Base-by-base conservation (phyloP, 768 basidiomycete species). In the Termitomyces titanicus region DNA sequence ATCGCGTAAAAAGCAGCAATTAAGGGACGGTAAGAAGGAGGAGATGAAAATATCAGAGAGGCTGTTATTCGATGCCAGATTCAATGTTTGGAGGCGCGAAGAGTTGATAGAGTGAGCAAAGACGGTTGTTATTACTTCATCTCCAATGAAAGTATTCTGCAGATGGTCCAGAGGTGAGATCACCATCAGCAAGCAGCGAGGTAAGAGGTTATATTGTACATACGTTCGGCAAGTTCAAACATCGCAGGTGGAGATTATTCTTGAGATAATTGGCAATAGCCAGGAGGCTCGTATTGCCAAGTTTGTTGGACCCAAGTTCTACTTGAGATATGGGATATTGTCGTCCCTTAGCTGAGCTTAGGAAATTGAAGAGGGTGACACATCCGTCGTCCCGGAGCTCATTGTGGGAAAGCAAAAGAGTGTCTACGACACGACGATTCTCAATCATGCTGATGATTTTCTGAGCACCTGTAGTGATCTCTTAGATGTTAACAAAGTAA, bases 221-320 rank as follows among this genome's bases (percentile, higher is more conserved):
- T 59, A 88, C 86, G 52, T 82, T 79, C 61, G 82, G 82, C 34
- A 88, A 70, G 59, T 79, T 79, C 12, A 88, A 62, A 43, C 76
- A 75, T 60, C 72, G 74, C 40, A 88, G 63, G 22, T 69, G 61
- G 0, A 53, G 59, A 60, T 85, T 86, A 9, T 69, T 69, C 46
- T 67, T 68, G 29, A 88, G 55, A 64, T 83, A 87, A 37, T 69
- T 63, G 5, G 77, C 64, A 39, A 88, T 78, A n/a, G 81, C 77
- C 44, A 72, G 63, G 5, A 88, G 74, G 5, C 84, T 84, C 34
- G 65, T 64, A 61, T 84, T 74, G 9, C 84, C 79, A 27, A 88
- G 81, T 9, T 65, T 64, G 56, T 84, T 86, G 3, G 74, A 72
- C 49, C 84, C 85, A 52, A 88, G 72, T 56, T 74, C 78, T 31